Percentiles rank a stretch among this genome's conserved stretches.
Conservation (phyloP, 2,329 filamentous ascomycete genomes). For the Dactylella cylindrospora region DNA sequence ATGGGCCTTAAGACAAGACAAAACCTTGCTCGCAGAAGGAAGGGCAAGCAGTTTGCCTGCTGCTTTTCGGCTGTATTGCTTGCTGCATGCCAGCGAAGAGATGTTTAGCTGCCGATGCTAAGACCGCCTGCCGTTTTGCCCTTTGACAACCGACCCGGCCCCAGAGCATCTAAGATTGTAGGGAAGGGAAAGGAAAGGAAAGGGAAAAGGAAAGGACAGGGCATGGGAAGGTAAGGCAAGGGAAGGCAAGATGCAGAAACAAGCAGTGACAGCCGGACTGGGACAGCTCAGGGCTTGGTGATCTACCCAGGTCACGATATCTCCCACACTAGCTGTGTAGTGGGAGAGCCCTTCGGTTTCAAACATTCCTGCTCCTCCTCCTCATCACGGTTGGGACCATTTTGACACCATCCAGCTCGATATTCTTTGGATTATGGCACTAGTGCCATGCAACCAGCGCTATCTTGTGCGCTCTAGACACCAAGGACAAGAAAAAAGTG, state of each 20-base stretch:
- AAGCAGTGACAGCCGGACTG: slow-evolving; percentile 33
- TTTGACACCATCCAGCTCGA: slow-evolving; percentile 4
- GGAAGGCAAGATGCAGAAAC: slow-evolving; percentile 27
- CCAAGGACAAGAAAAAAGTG: too few relatives aligned
- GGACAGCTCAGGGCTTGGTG: slow-evolving; percentile 7
- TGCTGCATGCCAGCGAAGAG: slow-evolving; percentile 32
- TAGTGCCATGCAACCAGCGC: neutral
- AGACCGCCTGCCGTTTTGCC: slow-evolving; percentile 31
- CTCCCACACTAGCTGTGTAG: neutral
- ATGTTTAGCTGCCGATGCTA: slow-evolving; percentile 9
- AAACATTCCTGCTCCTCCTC: slow-evolving; percentile 27
- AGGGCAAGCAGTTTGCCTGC: too few relatives aligned
- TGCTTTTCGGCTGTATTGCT: slow-evolving; percentile 18
- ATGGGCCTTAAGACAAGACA: slow-evolving; percentile 7
- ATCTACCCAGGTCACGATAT: slow-evolving; percentile 40
- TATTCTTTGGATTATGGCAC: slow-evolving; percentile 8
- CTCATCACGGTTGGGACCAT: slow-evolving; percentile 25
- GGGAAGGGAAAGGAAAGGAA: too few relatives aligned
- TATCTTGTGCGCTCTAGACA: too few relatives aligned
- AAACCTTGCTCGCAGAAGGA: too few relatives aligned
- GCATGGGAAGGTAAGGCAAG: too few relatives aligned
- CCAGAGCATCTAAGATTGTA: slow-evolving; percentile 30
- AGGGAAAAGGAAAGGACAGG: too few relatives aligned
- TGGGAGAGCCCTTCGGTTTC: slow-evolving; percentile 41
- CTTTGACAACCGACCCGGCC: slow-evolving; percentile 29